Evolutionary conservation across 2,329 filamentous ascomycete genomes (phyloP), one percentile per base, ranked within the genome.

Genomic region (Phyllosticta citrichinensis): DNA sequence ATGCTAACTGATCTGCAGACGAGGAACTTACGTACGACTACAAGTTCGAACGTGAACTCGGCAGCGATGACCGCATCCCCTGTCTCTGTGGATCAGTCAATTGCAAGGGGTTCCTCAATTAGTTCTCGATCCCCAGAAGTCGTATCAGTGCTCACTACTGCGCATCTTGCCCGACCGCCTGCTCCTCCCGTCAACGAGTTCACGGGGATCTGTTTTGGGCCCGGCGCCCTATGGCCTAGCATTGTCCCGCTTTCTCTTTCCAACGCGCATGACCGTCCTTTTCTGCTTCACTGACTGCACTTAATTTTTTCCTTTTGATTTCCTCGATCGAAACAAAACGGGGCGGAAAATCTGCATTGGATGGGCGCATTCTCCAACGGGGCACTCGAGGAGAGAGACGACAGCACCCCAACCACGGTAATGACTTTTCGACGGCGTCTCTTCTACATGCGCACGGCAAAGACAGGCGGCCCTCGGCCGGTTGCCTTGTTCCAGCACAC

Each of bases 11-110:
- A 73, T 71, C 57, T 58, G 64, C 71, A 99, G 94, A 97, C 73
- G 94, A 99, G 77, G 94, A 99, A 80, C 86, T 99, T 73, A 99
- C 94, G 2, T 99, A 99, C 79, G 94, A 99, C 79, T 99, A 99
- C 83, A 99, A 99, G 76, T 99, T 99, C 74, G 94, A 99, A 79
- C 89, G 94, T 68, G 94, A 99, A 76, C 90, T 95, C 70, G 91
- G 91, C 70, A 95, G 91, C 67, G 84, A 91, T 65, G 94, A 99
- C 75, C 90, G 94, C 65, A 97, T 99, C 68, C 94, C 94, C 57
- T 99, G 94, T 79, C 86, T 99, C 57, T 99, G 94, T 75, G 94
- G 94, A 63, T 97, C 93, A 52, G 86, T 92, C 30, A 91, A 91
- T 55, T 99, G 94, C 80, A 99, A 99, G 81, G 94, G 94, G 65